phyloP scores from a whole-genome alignment of 257 asterid species.

The Nicotiana tabacum region DNA sequence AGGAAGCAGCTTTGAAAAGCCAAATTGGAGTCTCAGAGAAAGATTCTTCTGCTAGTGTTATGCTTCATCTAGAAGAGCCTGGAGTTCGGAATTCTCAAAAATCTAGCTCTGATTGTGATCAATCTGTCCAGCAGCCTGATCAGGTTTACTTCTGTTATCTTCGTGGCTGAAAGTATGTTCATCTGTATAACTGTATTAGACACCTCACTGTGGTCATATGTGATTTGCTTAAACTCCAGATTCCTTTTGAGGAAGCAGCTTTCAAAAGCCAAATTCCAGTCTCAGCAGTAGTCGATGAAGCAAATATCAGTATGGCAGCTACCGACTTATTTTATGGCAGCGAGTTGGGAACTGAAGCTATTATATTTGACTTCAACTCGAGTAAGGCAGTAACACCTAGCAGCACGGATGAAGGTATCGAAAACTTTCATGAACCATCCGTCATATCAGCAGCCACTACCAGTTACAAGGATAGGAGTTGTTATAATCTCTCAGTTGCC shows the following conservation, averaged over 20 bases:
- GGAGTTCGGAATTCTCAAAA: constrained; percentile 36
- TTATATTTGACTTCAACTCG: constrained; percentile 47
- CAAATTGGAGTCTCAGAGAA: constrained; percentile 19
- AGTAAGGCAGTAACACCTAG: constrained; percentile 12
- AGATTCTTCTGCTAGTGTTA: constrained; percentile 24
- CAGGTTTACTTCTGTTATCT: constrained; percentile 35
- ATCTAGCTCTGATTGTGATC: constrained; percentile 27
- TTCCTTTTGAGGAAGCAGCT: constrained; percentile 32
- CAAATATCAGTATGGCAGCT: constrained; percentile 27
- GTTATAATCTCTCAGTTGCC: not conserved
- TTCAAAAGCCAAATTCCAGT: constrained; percentile 19
- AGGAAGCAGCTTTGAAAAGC: constrained; percentile 24
- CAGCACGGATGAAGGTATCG: constrained; percentile 9
- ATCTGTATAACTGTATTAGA: not conserved
- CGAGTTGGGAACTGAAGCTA: constrained; percentile 37
- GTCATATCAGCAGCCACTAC: not conserved
- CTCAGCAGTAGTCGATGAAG: constrained; percentile 25
- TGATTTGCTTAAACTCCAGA: constrained; percentile 23
- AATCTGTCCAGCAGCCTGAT: constrained; percentile 17
- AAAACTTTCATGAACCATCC: constrained; percentile 7
- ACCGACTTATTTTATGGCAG: constrained; percentile 27
- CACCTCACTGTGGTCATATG: not conserved
- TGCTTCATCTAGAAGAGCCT: constrained; percentile 33
- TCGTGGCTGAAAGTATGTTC: not conserved
- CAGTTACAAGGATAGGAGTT: not conserved